Evolutionary conservation across 805 yeast species (phyloP), one percentile per base, ranked within the genome.

Genomic region (Metschnikowia continentalis): DNA sequence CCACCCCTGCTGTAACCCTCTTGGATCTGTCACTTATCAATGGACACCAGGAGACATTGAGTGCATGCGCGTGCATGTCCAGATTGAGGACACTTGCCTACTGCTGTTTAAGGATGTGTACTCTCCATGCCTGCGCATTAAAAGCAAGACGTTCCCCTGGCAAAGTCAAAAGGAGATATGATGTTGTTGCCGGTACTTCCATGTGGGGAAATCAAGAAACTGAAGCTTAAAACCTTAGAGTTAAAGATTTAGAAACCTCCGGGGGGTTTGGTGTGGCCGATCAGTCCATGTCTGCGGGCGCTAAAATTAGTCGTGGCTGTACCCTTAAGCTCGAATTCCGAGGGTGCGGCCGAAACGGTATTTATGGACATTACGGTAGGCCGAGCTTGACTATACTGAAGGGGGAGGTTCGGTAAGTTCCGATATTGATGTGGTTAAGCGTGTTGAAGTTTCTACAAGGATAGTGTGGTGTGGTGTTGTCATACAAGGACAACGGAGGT

Each of bases 51-150:
- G 32, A 20, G 17, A 38, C 14, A 20, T 39, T n/a, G n/a, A n/a
- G 11, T 39, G 33, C 32, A 23, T 39, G 42, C 42, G 42, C 42
- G 42, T 39, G 42, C 42, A 39, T 39, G 42, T 23, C 20, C 32
- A 39, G 41, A 36, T n/a, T 3, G 38, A 35, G 14, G 14, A 5
- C 38, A 15, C 6, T 11, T 36, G 13, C 19, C 19, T 36, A 13
- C 19, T 11, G 22, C 22, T 11, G 13, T 13, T 36, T 8, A 11
- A n/a, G 15, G 15, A 15, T 6, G 14, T 35, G 38, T 17, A 23
- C 26, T 39, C 11, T 39, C 14, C 8, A 22, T 10, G 32, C 42
- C 17, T 39, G 14, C 33, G 42, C 42, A 39, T 14, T 23, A 7
- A 3, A 3, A 5, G 10, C 26, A 30, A 19, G 26, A 6, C 6